A percentile compares a stretch with the other conserved stretches of the same genome.
Conservation (phyloP, 208 protist genomes). For the Acanthamoeba sp. region DNA sequence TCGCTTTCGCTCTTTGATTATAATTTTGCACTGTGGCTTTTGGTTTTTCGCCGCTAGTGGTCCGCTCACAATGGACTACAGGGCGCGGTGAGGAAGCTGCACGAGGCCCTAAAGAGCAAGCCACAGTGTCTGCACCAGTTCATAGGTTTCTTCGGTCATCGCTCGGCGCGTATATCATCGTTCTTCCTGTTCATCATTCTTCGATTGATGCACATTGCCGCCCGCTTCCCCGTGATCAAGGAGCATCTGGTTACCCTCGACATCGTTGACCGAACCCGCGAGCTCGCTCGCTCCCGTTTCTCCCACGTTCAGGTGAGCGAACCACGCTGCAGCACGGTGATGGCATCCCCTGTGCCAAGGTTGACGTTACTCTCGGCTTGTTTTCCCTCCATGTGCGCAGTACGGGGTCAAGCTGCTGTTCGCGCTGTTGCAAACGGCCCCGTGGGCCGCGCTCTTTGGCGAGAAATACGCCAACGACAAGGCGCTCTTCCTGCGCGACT, state of each 20-base stretch:
- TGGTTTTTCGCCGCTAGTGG: background rate
- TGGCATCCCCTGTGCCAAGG: background rate
- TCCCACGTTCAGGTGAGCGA: constrained; percentile 19
- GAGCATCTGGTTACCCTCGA: background rate
- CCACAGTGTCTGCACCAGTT: background rate
- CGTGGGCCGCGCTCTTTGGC: background rate
- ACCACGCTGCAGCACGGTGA: background rate
- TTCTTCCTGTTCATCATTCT: constrained; percentile 57
- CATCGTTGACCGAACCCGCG: background rate
- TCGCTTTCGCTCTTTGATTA: no score
- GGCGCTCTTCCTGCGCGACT: constrained; percentile 29
- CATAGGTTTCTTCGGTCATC: constrained; percentile 11
- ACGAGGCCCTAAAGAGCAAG: background rate
- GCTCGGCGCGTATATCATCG: constrained; percentile 16
- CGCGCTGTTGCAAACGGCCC: constrained; percentile 1
- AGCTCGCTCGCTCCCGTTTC: constrained; percentile 36
- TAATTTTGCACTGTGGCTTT: no score
- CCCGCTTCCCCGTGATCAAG: background rate
- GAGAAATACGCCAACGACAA: constrained; percentile 42
- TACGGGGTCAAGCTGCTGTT: constrained; percentile 18
- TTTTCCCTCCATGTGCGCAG: background rate
- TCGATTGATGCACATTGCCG: constrained; percentile 20
- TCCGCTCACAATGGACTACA: background rate
- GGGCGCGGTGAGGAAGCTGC: background rate
- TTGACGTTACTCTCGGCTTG: background rate